Evolutionary conservation across 768 basidiomycete species (phyloP).

Genomic region (Cubamyces lactineus): DNA sequence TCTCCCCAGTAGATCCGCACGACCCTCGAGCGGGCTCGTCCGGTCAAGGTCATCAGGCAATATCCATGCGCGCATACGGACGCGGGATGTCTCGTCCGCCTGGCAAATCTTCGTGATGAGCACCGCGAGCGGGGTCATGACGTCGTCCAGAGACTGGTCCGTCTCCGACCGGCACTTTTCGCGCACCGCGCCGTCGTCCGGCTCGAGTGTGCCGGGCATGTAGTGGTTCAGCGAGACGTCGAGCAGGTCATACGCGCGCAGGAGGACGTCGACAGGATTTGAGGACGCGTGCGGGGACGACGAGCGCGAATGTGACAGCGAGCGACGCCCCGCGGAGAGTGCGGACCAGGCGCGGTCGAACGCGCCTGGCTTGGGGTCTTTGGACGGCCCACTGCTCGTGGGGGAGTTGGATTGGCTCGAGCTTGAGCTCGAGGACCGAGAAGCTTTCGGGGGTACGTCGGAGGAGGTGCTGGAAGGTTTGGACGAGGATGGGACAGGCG

Average conservation of each 20-base stretch:
- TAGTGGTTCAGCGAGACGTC: slow-evolving; percentile 62
- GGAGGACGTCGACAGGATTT: slow-evolving; percentile 52
- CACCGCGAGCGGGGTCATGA: slow-evolving; percentile 74
- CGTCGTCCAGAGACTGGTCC: slow-evolving; percentile 72
- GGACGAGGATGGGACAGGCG: slow-evolving; percentile 38
- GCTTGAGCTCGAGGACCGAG: slow-evolving; percentile 30
- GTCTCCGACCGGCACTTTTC: slow-evolving; percentile 51
- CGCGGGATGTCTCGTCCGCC: slow-evolving; percentile 60
- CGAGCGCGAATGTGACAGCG: slow-evolving; percentile 37
- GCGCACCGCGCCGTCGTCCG: slow-evolving; percentile 66
- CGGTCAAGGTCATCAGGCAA: slow-evolving; percentile 84
- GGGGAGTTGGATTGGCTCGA: slow-evolving; percentile 24
- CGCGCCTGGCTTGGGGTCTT: slow-evolving; percentile 34
- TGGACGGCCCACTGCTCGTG: slow-evolving; percentile 27
- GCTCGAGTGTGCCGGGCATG: slow-evolving; percentile 64
- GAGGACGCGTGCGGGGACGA: slow-evolving; percentile 49
- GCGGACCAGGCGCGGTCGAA: slow-evolving; percentile 63
- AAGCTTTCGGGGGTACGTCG: slow-evolving; percentile 30
- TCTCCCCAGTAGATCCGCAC: slow-evolving; percentile 75
- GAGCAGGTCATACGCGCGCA: slow-evolving; percentile 69
- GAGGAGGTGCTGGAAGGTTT: slow-evolving; percentile 40
- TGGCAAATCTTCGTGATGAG: slow-evolving; percentile 73
- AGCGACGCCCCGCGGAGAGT: slow-evolving; percentile 53
- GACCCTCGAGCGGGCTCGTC: slow-evolving; percentile 69
- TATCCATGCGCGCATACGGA: slow-evolving; percentile 65